Base-by-base conservation (phyloP, 306 rosid species). In the Glycine soja region DNA sequence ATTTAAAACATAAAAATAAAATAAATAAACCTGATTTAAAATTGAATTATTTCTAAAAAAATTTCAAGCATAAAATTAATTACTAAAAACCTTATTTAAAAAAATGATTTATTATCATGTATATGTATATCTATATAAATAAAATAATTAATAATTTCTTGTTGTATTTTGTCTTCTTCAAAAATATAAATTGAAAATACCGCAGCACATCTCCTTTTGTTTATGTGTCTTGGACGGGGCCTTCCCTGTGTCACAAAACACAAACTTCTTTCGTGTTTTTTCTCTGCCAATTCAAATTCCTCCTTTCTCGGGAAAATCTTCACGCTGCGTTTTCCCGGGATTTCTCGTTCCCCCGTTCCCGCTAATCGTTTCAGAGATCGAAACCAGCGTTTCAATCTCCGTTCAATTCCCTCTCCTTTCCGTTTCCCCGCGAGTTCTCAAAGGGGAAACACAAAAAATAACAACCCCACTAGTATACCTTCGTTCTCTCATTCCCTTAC, bases 271-370 rank as follows among this genome's bases (percentile, higher is more conserved):
- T 46, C 53, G 66, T 74, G 0, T 50, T 30, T 72, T 67, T 51
- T 58, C 62, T 47, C 77, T 70, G n/a, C 70, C 64, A 81, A 70
- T 87, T 84, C 86, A 54, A 75, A 70, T 57, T 86, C 72, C 47
- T 80, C 48, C 2, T 80, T 83, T 83, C 81, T 77, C 50, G 66
- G 42, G 46, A 76, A 79, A 82, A 63, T 10, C 6, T 73, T 19
- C 79, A 40, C 66, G 18, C 18, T 51, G 59, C 30, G 46, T 70
- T 74, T 69, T 45, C 34, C 62, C 45, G 48, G 72, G 68, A 74
- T 38, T 42, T 64, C 16, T 52, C 18, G 34, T 59, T 81, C 54
- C 12, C 12, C 10, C 59, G 16, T 13, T 64, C 47, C 14, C 46
- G 46, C 4, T 18, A 43, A 65, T 77, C 47, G 45, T 18, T 84